Evolutionary conservation across 345 rosid genomes (phyloP), one percentile per base, ranked within the genome.

Genomic region (Eucalyptus albens): DNA sequence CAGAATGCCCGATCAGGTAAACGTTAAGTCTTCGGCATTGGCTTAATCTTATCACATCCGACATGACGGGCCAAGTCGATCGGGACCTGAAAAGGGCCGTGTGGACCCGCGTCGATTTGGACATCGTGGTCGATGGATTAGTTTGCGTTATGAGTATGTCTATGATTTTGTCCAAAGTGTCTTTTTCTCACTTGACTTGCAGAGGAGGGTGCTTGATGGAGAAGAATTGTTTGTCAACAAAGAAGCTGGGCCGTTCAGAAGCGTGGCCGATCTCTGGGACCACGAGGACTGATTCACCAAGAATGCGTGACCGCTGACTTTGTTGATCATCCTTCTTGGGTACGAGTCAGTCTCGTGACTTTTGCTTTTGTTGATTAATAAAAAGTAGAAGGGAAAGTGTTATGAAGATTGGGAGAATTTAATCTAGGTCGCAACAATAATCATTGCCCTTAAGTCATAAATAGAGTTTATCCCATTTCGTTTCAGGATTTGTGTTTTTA

Each of bases 191-290:
- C 0, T 2, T 59, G 55, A 17, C 24, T 86, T 47, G 81, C 95
- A 94, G 95, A 91, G 82, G 83, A 92, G 94, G 89, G 94, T 93
- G 69, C 19, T 94, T 50, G 93, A 92, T 51, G 96, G 95, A 16
- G 96, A 89, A 89, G 92, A 93, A 24, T 31, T 93, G 17, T 92
- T 93, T 50, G 95, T 92, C 40, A 93, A 92, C 92, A 90, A 92
- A 91, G 90, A 60, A 0, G 90, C 83, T 2, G 95, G 96, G 21
- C 95, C 95, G 22, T 92, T 92, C 89, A 91, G 90, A 27, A 92
- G 93, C 16, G 94, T 92, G 81, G 97, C 94, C 14, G 95, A 93
- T 87, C 88, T 94, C 44, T 95, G 94, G 96, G 97, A 94, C 88
- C 90, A 93, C 86, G 96, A 93, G 90, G 94, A 92, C 88, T 92